phyloP scores from a whole-genome alignment of 805 yeast genomes.

The Saccharomycopsis oosterbeekiorum region DNA sequence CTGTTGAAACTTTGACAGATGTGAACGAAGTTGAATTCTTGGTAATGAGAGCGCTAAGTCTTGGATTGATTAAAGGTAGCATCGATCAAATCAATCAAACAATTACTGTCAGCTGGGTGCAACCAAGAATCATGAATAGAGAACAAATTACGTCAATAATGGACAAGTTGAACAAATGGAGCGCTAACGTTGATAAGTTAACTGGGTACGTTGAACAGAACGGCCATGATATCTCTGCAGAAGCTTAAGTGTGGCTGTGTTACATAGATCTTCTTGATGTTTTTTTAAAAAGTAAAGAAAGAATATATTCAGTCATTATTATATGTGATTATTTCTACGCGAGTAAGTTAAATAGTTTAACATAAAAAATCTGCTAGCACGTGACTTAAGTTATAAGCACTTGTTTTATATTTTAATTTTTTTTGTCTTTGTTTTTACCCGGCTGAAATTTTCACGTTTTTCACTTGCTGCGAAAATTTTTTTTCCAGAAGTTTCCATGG shows the following conservation, averaged over 20 bases:
- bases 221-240: constrained; percentile 60
- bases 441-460: not conserved
- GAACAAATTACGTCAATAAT: constrained; percentile 74
- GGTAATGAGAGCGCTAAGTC: constrained; percentile 81
- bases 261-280: not conserved
- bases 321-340: no score
- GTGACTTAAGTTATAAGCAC: not conserved
- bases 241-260: constrained; percentile 21
- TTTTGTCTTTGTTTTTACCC: not conserved
- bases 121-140: constrained; percentile 83
- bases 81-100: constrained; percentile 79
- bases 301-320: not conserved
- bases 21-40: constrained; percentile 73
- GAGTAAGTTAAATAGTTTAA: no score
- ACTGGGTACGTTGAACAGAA: constrained; percentile 48
- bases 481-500: not conserved
- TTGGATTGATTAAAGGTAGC: constrained; percentile 76
- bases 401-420: no score
- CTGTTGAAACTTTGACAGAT: constrained; percentile 54
- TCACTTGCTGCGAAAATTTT: not conserved
- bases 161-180: constrained; percentile 69
- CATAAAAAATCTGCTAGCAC: no score
- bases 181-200: constrained; percentile 56
- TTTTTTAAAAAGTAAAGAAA: not conserved
- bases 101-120: constrained; percentile 86